phyloP scores from a whole-genome alignment of 352 stramenopile species.

The Phytophthora sp. region DNA sequence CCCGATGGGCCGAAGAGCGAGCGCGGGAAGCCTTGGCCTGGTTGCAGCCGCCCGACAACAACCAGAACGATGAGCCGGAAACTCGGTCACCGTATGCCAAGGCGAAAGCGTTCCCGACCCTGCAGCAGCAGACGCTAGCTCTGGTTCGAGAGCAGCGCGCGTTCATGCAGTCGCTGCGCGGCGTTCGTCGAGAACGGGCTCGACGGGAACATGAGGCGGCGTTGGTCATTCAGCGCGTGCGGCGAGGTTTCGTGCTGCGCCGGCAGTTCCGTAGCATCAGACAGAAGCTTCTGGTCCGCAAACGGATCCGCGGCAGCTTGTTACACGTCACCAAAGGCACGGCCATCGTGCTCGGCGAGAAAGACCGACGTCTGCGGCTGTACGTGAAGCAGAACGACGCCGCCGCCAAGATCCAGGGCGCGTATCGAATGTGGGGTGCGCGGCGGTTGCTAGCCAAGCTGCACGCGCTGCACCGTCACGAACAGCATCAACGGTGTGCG shows the following conservation, averaged over 20 bases:
- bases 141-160: conserved; percentile 45
- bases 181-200: conserved; percentile 40
- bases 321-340: conserved; percentile 69
- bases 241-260: conserved; percentile 59
- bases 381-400: conserved; percentile 32
- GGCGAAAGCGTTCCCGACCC: conserved; percentile 18
- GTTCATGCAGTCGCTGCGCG: conserved; percentile 56
- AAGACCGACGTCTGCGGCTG: conserved; percentile 46
- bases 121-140: conserved; percentile 40
- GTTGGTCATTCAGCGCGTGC: conserved; percentile 58
- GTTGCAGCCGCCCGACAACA: conserved; percentile 18
- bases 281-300: conserved; percentile 64
- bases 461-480: conserved; percentile 25
- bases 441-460: conserved; percentile 41
- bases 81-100: conserved; percentile 21
- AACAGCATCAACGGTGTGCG: conserved; percentile 26
- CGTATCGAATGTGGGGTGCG: conserved; percentile 43
- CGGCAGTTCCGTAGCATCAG: conserved; percentile 53
- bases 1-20: conserved; percentile 31
- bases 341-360: conserved; percentile 66
- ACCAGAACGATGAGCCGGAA: conserved; percentile 24
- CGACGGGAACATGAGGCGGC: conserved; percentile 48
- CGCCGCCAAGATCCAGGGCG: conserved; percentile 42
- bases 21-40: conserved; percentile 13
- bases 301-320: conserved; percentile 64